Percentiles rank a stretch among this genome's conserved stretches.
Conservation (phyloP, 179 eudicot genomes). For the Gypsophila paniculata region DNA sequence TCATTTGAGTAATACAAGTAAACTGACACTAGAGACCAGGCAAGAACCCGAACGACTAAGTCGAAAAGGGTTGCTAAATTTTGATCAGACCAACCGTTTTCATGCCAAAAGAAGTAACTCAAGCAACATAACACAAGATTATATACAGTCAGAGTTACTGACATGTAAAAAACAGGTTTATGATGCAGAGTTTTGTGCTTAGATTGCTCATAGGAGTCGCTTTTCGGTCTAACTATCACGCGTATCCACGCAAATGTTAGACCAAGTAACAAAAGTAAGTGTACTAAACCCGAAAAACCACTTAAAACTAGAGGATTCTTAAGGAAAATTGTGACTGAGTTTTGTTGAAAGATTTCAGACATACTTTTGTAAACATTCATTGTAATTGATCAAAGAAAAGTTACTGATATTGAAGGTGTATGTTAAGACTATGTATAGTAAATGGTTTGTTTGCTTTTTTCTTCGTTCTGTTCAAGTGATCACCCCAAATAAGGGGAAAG, state of each 20-base stretch:
- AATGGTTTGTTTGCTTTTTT: neutral
- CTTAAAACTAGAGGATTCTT: conserved; percentile 32
- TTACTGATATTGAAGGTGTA: neutral
- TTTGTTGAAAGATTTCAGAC: neutral
- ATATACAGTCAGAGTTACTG: conserved; percentile 37
- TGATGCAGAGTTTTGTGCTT: conserved; percentile 31
- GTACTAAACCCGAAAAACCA: conserved; percentile 35
- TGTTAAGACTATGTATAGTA: neutral
- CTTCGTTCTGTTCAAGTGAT: too few relatives aligned
- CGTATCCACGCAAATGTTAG: conserved; percentile 36
- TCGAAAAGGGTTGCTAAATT: conserved; percentile 40
- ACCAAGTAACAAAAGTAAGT: conserved; percentile 33
- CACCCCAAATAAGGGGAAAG: neutral
- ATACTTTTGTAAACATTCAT: neutral
- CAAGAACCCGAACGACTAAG: conserved; percentile 33
- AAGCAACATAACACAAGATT: conserved; percentile 42
- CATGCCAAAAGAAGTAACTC: conserved; percentile 44
- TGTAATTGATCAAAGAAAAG: neutral
- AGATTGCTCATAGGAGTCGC: conserved; percentile 5
- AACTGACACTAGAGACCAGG: conserved; percentile 48
- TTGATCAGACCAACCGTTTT: conserved; percentile 49
- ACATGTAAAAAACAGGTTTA: conserved; percentile 37
- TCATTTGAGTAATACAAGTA: conserved; percentile 37
- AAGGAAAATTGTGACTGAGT: conserved; percentile 25
- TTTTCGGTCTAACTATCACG: conserved; percentile 15